A percentile compares a stretch with the other conserved stretches of the same genome.
Evolutionary conservation across 192 early-diverging fungal genomes (phyloP).

Genomic region (Backusella morwellensis): DNA sequence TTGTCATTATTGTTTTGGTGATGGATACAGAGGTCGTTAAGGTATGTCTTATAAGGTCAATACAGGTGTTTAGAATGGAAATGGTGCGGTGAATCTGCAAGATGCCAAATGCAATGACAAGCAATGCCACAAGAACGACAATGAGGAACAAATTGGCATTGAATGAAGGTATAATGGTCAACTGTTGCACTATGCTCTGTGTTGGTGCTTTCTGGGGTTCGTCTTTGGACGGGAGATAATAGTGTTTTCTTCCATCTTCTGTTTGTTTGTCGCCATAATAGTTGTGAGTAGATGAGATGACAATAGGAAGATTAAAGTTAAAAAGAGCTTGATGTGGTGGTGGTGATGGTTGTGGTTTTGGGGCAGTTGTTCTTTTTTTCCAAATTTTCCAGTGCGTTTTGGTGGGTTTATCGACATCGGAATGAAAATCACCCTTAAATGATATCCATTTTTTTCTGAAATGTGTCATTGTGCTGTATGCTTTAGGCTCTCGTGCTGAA

Average conservation of each 20-base stretch:
- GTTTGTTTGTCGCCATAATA: not conserved
- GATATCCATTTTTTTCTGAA: conserved; percentile 6
- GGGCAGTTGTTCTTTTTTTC: not conserved
- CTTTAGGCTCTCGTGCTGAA: not conserved
- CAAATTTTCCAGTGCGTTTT: not conserved
- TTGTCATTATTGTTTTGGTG: not conserved
- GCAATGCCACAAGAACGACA: not conserved
- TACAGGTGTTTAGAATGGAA: not conserved
- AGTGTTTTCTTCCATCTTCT: not conserved
- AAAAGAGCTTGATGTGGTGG: too few relatives aligned
- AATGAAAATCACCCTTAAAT: not conserved
- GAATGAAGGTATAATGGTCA: not conserved
- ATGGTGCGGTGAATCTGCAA: conserved; percentile 11
- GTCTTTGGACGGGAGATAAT: not conserved
- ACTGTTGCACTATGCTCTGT: not conserved
- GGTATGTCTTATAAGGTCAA: not conserved
- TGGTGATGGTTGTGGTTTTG: not conserved
- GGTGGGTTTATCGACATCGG: not conserved
- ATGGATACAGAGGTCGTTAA: not conserved
- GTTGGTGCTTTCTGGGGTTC: not conserved
- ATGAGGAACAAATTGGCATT: not conserved
- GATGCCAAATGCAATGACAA: not conserved
- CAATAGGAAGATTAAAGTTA: conserved; percentile 4
- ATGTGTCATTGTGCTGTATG: not conserved
- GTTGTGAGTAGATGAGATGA: conserved; percentile 7